Evolutionary conservation across 495 filamentous ascomycete species (phyloP).

Genomic region (Tuber magnatum): DNA sequence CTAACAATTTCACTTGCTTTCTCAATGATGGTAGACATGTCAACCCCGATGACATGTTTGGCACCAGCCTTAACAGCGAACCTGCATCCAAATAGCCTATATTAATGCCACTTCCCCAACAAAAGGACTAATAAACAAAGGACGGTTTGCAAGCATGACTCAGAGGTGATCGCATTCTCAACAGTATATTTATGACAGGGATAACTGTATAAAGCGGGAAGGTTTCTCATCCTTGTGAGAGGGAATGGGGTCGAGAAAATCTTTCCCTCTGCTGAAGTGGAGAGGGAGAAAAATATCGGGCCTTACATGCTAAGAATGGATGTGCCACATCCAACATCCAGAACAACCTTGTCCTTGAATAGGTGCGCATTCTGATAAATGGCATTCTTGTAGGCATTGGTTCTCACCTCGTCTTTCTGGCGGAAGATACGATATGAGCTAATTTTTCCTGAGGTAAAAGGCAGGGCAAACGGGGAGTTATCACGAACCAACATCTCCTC

Average conservation of each 20-base stretch:
- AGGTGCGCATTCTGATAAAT: conserved; percentile 93
- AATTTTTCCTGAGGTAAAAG: conserved; percentile 3
- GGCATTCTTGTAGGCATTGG: conserved; percentile 87
- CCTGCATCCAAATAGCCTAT: conserved; percentile 49
- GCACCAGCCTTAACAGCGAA: conserved; percentile 93
- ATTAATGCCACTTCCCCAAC: conserved; percentile 8
- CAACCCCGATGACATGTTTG: conserved; percentile 88
- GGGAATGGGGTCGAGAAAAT: background rate
- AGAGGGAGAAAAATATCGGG: conserved; percentile 15
- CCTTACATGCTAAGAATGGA: conserved; percentile 75
- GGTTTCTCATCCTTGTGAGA: conserved; percentile 27
- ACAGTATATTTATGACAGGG: conserved; percentile 40
- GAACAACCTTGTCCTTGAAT: conserved; percentile 94
- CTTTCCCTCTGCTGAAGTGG: conserved; percentile 2
- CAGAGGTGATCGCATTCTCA: conserved; percentile 37
- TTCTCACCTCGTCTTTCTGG: conserved; percentile 81
- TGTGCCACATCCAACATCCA: conserved; percentile 97
- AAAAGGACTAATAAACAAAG: conserved; percentile 4
- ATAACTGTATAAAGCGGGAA: conserved; percentile 40
- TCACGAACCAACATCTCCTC: conserved; percentile 42
- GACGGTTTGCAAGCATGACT: conserved; percentile 7
- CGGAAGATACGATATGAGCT: conserved; percentile 28
- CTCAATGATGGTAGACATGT: conserved; percentile 94
- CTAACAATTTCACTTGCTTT: conserved; percentile 89
- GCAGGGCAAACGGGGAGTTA: background rate